Percentiles rank a stretch among this genome's conserved stretches.
Conservation (phyloP, 352 stramenopile genomes). For the Pythium apleroticum region DNA sequence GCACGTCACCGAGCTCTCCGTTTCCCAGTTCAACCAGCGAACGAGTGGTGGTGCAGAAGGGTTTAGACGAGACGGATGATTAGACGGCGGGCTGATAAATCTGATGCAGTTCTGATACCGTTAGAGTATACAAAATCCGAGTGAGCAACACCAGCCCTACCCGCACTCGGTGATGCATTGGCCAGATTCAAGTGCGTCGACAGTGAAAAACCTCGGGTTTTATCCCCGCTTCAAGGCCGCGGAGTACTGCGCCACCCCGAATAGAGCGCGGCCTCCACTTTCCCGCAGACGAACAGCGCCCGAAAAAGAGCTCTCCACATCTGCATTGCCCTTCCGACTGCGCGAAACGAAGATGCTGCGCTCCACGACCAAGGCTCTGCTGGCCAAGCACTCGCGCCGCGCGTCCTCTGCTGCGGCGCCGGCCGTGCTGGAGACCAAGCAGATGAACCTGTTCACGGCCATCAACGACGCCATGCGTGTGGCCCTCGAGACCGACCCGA, state of each 20-base stretch:
- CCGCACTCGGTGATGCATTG: constrained; percentile 4
- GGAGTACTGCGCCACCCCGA: constrained; percentile 17
- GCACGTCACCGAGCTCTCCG: neutral
- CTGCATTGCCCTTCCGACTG: constrained; percentile 6
- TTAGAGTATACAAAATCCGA: constrained; percentile 4
- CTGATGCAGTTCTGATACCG: constrained; percentile 21
- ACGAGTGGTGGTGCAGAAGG: constrained; percentile 1
- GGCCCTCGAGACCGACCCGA: constrained; percentile 88
- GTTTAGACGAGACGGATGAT: constrained; percentile 20
- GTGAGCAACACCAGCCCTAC: neutral
- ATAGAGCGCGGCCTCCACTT: constrained; percentile 13
- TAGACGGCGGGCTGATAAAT: constrained; percentile 27
- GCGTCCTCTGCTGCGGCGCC: constrained; percentile 11
- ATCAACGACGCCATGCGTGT: constrained; percentile 92
- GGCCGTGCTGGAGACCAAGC: constrained; percentile 42
- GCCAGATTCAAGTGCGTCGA: constrained; percentile 27
- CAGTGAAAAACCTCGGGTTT: constrained; percentile 30
- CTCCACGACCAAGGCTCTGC: constrained; percentile 15
- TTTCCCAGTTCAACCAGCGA: constrained; percentile 2
- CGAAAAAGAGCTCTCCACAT: constrained; percentile 1
- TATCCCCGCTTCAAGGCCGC: constrained; percentile 24
- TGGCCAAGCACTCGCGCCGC: constrained; percentile 12
- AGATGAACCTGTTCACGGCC: constrained; percentile 93
- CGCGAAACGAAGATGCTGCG: constrained; percentile 15
- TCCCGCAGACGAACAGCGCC: constrained; percentile 23